phyloP scores from a whole-genome alignment of 805 yeast species.

The Kuraishia hungarica region DNA sequence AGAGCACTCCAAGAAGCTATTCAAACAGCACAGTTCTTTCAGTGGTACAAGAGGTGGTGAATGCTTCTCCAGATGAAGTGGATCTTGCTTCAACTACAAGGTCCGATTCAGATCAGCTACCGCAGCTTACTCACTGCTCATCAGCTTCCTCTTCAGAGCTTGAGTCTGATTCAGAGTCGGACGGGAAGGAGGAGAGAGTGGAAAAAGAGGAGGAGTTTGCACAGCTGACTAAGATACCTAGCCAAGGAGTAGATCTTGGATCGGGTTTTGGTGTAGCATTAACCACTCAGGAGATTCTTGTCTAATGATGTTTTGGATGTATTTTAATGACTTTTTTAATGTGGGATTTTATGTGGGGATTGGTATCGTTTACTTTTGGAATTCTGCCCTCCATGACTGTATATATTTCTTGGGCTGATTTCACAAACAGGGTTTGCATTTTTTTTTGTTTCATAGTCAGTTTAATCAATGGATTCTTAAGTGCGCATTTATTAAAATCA shows the following conservation, averaged over 20 bases:
- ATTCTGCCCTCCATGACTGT: background rate
- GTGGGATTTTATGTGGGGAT: background rate
- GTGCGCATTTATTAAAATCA: too few relatives aligned
- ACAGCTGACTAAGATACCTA: background rate
- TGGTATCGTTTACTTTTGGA: background rate
- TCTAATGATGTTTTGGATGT: background rate
- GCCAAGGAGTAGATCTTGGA: background rate
- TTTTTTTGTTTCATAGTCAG: too few relatives aligned
- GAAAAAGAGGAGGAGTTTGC: background rate
- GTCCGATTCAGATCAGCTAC: background rate
- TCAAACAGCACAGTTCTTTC: background rate
- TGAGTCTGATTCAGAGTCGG: background rate
- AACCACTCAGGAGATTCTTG: background rate
- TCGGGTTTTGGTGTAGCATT: background rate
- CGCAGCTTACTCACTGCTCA: slow-evolving; percentile 2
- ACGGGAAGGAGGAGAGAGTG: background rate
- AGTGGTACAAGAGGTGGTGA: background rate
- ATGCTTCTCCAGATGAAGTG: background rate
- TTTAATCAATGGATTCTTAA: too few relatives aligned
- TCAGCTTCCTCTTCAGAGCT: slow-evolving; percentile 1
- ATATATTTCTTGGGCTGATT: background rate
- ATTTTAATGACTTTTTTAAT: background rate
- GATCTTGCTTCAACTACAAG: background rate
- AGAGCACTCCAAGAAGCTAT: background rate
- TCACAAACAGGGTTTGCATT: background rate